Base-by-base conservation (phyloP, 352 stramenopile species). In the Peronospora destructor region DNA sequence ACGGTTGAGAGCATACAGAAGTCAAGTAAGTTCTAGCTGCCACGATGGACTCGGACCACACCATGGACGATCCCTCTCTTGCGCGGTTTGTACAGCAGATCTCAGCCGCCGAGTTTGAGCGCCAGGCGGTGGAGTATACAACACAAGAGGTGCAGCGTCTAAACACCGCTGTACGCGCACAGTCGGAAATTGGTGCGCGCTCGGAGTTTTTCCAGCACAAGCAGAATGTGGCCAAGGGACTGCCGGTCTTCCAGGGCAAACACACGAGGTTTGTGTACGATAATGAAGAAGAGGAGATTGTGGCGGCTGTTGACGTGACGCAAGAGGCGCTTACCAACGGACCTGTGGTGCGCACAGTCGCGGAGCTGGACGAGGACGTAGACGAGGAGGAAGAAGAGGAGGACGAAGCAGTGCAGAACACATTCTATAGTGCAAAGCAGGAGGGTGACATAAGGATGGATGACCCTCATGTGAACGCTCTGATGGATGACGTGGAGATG, bases 191-290 rank as follows among this genome's bases (percentile, higher is more conserved):
- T 12, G 76, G 74, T 37, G 61, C 58, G 25, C 71, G 71, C 46
- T 85, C 74, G 23, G 45, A 59, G 33, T 88, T 84, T 48, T 88
- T 85, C 60, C 68, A 83, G 62, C 59, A 79, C 64, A 62, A 68
- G 17, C 49, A 52, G 42, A 88, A 88, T 59, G 60, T 86, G 40
- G 43, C 59, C 41, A 64, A 59, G 16, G 77, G 77, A 5, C 66
- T 88, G 26, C 77, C 77, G 1, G 68, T 88, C 10, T 88, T 88
- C 56, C 77, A 86, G 57, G 77, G 77, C 23, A 85, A 77, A 53
- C 77, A 88, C 72, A 88, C 75, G 60, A 75, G 77, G 26, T 88
- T 89, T 36, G 66, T 89, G 43, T 89, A 89, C 64, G 78, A 89
- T 47, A 71, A 84, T 10, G 72, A 84, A 6, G 74, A 85, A 0